Evolutionary conservation across 257 asterid species (phyloP).

Genomic region (Rehmannia glutinosa): DNA sequence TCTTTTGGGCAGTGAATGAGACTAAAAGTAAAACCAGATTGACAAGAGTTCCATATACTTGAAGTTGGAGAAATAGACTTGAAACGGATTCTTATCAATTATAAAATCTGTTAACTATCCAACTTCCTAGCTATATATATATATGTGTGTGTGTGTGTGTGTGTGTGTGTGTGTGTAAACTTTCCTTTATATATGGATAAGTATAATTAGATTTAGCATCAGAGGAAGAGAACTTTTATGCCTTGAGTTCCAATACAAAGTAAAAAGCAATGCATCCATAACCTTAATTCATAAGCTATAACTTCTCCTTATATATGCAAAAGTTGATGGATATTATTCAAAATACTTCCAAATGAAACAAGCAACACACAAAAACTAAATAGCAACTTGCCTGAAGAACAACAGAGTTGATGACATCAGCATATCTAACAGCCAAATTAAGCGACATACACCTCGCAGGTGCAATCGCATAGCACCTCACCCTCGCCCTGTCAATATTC

Average conservation of each 20-base stretch:
- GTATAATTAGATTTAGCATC: neutral
- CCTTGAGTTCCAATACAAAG: slow-evolving; percentile 3
- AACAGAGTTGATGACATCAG: slow-evolving; percentile 82
- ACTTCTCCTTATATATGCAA: neutral
- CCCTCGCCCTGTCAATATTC: slow-evolving; percentile 58
- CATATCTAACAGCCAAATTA: slow-evolving; percentile 84
- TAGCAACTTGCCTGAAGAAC: slow-evolving; percentile 77
- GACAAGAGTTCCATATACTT: too few species aligned
- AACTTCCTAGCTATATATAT: neutral
- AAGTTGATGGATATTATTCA: neutral
- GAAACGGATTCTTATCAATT: neutral
- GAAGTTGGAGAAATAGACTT: too few species aligned
- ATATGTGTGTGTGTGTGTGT: too few species aligned
- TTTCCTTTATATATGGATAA: neutral
- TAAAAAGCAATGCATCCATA: neutral
- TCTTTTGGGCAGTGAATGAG: too few species aligned
- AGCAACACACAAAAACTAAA: neutral
- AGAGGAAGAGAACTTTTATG: neutral
- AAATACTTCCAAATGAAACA: neutral
- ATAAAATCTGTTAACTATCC: neutral
- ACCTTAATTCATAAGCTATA: neutral
- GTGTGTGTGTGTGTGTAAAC: too few species aligned
- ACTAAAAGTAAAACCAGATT: too few species aligned
- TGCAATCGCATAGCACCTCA: slow-evolving; percentile 84
- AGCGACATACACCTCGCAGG: slow-evolving; percentile 92